Base-by-base conservation (phyloP, 2,329 filamentous ascomycete genomes). In the Coleophoma crateriformis region DNA sequence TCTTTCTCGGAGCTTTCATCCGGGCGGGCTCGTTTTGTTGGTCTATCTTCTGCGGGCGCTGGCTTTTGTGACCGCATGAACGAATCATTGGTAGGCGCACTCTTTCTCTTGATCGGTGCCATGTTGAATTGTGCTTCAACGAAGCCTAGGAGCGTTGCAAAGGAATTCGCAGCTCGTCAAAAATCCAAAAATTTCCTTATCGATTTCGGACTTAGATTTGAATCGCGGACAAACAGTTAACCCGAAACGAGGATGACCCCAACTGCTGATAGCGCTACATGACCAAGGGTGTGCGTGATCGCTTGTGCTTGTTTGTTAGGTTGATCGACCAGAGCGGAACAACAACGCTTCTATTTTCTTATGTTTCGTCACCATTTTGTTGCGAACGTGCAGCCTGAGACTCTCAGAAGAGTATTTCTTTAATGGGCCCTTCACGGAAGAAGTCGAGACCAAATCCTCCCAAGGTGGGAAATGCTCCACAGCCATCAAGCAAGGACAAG, bases 101-200 rank as follows among this genome's bases (percentile, higher is more conserved):
- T 55, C 54, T 64, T 67, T 48, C 60, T 65, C 27, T 65, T 61
- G 35, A 64, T 58, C 47, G 63, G 59, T 33, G 60, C 63, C 65
- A 67, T 67, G 37, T 17, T 56, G 15, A 10, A n/a, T 22, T n/a
- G 27, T 44, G 41, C 10, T n/a, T 27, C 19, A 32, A 11, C 12
- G 15, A 41, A 22, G 39, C 11, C 15, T 41, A 11, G 4, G 20
- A 44, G 41, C 7, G 27, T 20, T 15, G 12, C 8, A 33, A 44
- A 27, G 32, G 32, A n/a, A 33, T 32, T 32, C 22, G 15, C 20
- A 32, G 41, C 15, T 41, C 17, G 17, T n/a, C 15, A 22, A 41
- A 41, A 41, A 41, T 41, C 5, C 7, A 41, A 27, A 27, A 27
- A 27, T 27, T 27, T 27, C 27, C 27, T 27, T 27, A 27, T 27